A percentile compares a stretch with the other conserved stretches of the same genome.
These are phyloP conservation scores for Scutellaria galericulata DNA, from an alignment of 257 asterid species.

Conservation along the genomic window DNA sequence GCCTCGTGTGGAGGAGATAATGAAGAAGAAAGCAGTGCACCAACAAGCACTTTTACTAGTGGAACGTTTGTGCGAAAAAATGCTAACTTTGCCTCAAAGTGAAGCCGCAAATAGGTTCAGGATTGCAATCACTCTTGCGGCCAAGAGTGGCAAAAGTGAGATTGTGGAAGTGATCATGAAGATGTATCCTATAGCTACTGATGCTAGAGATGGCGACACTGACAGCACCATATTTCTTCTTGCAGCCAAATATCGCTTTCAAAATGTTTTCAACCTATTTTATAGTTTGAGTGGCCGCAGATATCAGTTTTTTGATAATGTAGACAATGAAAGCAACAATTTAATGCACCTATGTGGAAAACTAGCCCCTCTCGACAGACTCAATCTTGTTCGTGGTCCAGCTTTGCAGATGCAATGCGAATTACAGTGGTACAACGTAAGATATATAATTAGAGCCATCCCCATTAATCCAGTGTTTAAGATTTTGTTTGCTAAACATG, in stretches of 20 bases:
- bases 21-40: not conserved
- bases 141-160: conserved; percentile 16
- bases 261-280: conserved; percentile 30
- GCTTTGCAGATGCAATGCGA: conserved; percentile 41
- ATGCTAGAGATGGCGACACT: no score
- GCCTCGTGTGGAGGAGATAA: not conserved
- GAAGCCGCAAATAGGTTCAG: not conserved
- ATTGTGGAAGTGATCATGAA: conserved; percentile 26
- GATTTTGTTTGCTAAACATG: no score
- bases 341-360: conserved; percentile 15
- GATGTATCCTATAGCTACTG: not conserved
- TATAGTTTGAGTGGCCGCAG: not conserved
- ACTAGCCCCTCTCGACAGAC: conserved; percentile 15
- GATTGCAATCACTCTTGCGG: not conserved
- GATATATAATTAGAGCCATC: not conserved
- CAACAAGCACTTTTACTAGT: not conserved
- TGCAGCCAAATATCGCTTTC: conserved; percentile 26
- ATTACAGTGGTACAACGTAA: conserved; percentile 34
- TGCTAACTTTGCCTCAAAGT: not conserved
- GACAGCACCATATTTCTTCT: not conserved
- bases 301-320: no score
- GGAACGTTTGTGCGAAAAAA: not conserved
- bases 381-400: conserved; percentile 27
- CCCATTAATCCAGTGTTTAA: no score
- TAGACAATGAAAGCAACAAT: not conserved